Percentiles rank a stretch among this genome's conserved stretches.
These are phyloP conservation scores for Apiospora kogelbergensis DNA, from an alignment of 2,329 filamentous ascomycete genomes.

Conservation along the genomic window DNA sequence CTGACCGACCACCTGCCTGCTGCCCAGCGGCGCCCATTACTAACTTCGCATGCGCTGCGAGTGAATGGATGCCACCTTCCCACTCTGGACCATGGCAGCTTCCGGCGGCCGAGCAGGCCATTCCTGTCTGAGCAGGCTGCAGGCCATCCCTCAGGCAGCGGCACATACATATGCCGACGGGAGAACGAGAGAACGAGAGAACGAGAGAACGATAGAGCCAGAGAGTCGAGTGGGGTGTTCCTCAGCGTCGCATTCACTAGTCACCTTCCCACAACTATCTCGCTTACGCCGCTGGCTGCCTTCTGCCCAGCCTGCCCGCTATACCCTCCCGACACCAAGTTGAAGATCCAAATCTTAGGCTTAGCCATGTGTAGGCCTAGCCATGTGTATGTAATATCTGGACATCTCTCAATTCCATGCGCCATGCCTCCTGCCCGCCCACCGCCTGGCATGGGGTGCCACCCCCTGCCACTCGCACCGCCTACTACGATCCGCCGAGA, in stretches of 20 bases:
- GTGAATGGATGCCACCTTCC: not conserved
- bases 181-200: too few relatives aligned
- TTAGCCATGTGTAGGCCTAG: not conserved
- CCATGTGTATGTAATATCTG: not conserved
- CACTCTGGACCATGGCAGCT: not conserved
- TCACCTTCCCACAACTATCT: not conserved
- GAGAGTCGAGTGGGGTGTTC: not conserved
- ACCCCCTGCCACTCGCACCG: not conserved
- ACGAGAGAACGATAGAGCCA: too few relatives aligned
- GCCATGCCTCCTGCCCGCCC: not conserved
- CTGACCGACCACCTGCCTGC: not conserved
- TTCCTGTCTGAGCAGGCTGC: not conserved
- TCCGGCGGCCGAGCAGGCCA: not conserved
- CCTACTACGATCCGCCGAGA: not conserved
- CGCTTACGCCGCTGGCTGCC: not conserved
- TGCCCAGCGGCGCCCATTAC: not conserved
- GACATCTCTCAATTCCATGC: not conserved
- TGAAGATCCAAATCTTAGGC: not conserved
- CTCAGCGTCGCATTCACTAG: not conserved
- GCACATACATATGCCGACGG: constrained; percentile 2
- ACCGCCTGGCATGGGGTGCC: not conserved
- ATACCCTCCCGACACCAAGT: not conserved
- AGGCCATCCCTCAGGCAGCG: not conserved
- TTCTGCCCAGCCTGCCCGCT: too few relatives aligned
- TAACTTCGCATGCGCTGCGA: not conserved